Conservation (phyloP, 2,329 filamentous ascomycete genomes). For the Septoria linicola region DNA sequence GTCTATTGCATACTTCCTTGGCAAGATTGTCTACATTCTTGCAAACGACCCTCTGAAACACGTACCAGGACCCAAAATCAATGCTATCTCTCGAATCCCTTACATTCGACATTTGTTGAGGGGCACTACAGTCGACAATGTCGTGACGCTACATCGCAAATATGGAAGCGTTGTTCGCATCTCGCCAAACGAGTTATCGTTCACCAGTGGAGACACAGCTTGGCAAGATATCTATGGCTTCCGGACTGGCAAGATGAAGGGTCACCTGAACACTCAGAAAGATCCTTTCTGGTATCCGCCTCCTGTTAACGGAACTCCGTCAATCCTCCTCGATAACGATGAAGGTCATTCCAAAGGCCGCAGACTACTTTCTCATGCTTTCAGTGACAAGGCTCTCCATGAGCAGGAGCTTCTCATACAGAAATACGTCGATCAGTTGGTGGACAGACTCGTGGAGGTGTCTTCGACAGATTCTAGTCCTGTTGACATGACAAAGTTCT, state of each 20-base stretch:
- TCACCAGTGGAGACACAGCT: constrained; percentile 45
- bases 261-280: constrained; percentile 39
- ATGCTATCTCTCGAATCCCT: constrained; percentile 29
- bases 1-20: constrained; percentile 21
- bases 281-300: constrained; percentile 38
- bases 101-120: constrained; percentile 28
- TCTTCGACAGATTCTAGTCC: constrained; percentile 16
- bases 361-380: constrained; percentile 43
- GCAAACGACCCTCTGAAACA: constrained; percentile 47
- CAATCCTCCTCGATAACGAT: constrained; percentile 39
- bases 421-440: constrained; percentile 42
- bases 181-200: constrained; percentile 45
- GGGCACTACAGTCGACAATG: constrained; percentile 28
- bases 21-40: constrained; percentile 39
- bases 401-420: constrained; percentile 44
- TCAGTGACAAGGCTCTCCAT: constrained; percentile 44
- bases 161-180: constrained; percentile 47
- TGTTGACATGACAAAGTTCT: constrained; percentile 36
- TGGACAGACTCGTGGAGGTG: constrained; percentile 39
- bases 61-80: constrained; percentile 45
- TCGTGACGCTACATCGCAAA: constrained; percentile 48
- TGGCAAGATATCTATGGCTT: constrained; percentile 48
- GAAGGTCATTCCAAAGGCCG: constrained; percentile 42
- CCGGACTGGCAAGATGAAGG: constrained; percentile 39
- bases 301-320: constrained; percentile 35